These are phyloP conservation scores for Cercospora beticola DNA, from an alignment of 2,329 filamentous ascomycete species.

Conservation along the genomic window DNA sequence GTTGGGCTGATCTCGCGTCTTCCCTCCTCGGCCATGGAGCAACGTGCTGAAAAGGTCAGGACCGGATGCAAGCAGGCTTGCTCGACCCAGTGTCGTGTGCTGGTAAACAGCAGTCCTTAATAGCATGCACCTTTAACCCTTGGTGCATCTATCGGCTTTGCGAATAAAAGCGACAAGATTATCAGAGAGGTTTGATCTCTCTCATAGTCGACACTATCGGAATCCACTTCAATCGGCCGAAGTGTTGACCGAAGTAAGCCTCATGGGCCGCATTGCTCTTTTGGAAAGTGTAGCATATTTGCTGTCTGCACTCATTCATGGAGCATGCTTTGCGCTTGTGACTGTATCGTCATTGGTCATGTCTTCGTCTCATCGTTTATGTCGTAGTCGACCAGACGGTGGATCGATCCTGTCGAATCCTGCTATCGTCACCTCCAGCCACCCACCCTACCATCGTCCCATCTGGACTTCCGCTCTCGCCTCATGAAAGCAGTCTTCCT, in stretches of 20 bases:
- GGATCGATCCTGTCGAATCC: neutral
- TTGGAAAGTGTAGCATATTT: neutral
- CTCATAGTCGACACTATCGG: neutral
- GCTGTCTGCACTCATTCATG: neutral
- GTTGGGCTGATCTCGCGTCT: neutral
- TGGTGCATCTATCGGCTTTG: neutral
- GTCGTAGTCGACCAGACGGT: neutral
- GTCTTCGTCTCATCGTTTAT: neutral
- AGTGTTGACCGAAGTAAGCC: neutral
- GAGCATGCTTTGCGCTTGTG: neutral
- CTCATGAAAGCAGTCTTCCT: slow-evolving; percentile 76
- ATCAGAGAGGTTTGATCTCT: neutral
- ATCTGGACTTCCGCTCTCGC: slow-evolving; percentile 83
- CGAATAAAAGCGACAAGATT: neutral
- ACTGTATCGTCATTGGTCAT: neutral
- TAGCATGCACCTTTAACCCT: neutral
- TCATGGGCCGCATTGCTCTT: neutral
- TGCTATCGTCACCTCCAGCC: slow-evolving; percentile 70
- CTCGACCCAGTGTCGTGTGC: neutral
- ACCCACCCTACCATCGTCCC: slow-evolving; percentile 93
- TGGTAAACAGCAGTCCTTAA: neutral
- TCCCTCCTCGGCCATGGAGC: neutral
- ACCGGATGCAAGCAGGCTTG: neutral
- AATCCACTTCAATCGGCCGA: neutral
- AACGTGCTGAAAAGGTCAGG: neutral